These are phyloP conservation scores for Diplodia scrobiculata DNA, from an alignment of 2,329 filamentous ascomycete genomes.

Conservation along the genomic window DNA sequence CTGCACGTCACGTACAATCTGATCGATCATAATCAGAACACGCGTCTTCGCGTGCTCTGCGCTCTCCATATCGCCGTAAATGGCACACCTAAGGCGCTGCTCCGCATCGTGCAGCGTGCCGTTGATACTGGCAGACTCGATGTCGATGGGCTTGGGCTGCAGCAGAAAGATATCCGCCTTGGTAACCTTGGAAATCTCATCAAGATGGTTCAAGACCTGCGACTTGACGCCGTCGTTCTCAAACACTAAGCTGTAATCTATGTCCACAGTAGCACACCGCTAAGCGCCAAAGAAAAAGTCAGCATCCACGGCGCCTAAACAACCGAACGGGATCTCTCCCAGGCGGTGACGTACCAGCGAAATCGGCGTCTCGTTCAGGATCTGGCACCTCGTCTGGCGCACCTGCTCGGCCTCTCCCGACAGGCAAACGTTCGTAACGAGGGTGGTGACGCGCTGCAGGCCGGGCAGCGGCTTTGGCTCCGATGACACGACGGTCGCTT, in stretches of 20 bases:
- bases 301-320: slow-evolving; percentile 35
- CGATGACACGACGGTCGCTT: slow-evolving; percentile 81
- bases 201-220: slow-evolving; percentile 78
- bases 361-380: slow-evolving; percentile 89
- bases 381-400: slow-evolving; percentile 83
- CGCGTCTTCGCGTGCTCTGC: slow-evolving; percentile 96
- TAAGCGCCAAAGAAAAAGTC: slow-evolving; percentile 45
- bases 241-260: slow-evolving; percentile 87
- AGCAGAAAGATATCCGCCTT: slow-evolving; percentile 96
- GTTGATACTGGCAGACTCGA: slow-evolving; percentile 74
- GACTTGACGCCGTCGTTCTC: slow-evolving; percentile 72
- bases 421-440: slow-evolving; percentile 82
- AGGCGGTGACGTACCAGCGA: slow-evolving; percentile 64
- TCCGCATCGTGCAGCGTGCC: slow-evolving; percentile 82
- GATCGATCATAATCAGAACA: slow-evolving; percentile 95
- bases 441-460: slow-evolving; percentile 54
- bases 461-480: slow-evolving; percentile 66
- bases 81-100: slow-evolving; percentile 86
- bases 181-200: slow-evolving; percentile 82
- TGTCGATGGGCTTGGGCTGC: slow-evolving; percentile 80
- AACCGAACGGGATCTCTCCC: neutral
- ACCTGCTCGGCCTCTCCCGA: slow-evolving; percentile 86
- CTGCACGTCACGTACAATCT: slow-evolving; percentile 65
- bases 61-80: slow-evolving; percentile 93
- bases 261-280: slow-evolving; percentile 91